Evolutionary conservation across 352 stramenopile species (phyloP), one percentile per base, ranked within the genome.

Genomic region (Heterotrichella gracilis): DNA sequence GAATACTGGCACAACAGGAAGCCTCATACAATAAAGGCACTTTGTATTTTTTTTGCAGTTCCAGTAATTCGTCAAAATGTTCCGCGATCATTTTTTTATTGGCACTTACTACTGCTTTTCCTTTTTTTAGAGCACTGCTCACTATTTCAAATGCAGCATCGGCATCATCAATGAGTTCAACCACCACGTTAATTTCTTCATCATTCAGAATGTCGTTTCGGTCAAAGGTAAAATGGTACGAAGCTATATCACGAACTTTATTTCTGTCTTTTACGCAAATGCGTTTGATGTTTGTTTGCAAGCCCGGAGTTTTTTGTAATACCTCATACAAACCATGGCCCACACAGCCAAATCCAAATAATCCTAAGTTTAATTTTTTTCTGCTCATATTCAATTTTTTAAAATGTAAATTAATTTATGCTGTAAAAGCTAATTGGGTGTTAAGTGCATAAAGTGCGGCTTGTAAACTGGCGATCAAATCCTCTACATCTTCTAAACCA

Each of bases 401-500:
- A 17, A 17, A 53, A 53, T 53, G 32, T n/a, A n/a, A n/a, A n/a
- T n/a, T n/a, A n/a, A n/a, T n/a, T n/a, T n/a, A n/a, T n/a, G n/a
- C n/a, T n/a, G n/a, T n/a, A n/a, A n/a, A n/a, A n/a, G n/a, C n/a
- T n/a, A n/a, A n/a, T n/a, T n/a, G n/a, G n/a, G n/a, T n/a, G n/a
- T n/a, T n/a, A n/a, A n/a, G n/a, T n/a, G n/a, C n/a, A n/a, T n/a
- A n/a, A n/a, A n/a, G n/a, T n/a, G n/a, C n/a, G n/a, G n/a, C n/a
- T n/a, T n/a, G n/a, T n/a, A n/a, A n/a, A n/a, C n/a, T n/a, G n/a
- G n/a, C 41, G 41, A 66, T 1, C 1, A 96, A 79, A 78, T 96
- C 89, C 68, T 84, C 82, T 23, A 80, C 78, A 74, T 89, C 84
- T 76, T 96, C 89, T 63, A 96, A 85, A 39, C 89, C 89, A 68